Evolutionary conservation across 2,329 filamentous ascomycete genomes (phyloP).

Genomic region (Fusarium albidum): DNA sequence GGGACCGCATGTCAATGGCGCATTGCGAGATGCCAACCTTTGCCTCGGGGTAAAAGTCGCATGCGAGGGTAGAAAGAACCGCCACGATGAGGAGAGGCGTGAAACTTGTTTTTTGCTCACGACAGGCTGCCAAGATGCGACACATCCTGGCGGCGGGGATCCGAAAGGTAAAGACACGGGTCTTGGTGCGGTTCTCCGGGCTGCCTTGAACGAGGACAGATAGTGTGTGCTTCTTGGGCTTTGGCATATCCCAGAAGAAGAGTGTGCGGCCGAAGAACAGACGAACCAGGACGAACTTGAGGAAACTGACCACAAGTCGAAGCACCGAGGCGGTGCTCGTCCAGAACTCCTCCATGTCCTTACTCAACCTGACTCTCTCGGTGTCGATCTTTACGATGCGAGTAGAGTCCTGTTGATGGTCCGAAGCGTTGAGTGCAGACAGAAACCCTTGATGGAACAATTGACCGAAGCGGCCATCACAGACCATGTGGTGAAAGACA

Average conservation of each 20-base stretch:
- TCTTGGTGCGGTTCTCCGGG: conserved; percentile 13
- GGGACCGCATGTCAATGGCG: conserved; percentile 15
- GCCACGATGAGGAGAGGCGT: conserved; percentile 32
- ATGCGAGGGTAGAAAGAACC: conserved; percentile 21
- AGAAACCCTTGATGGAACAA: conserved; percentile 26
- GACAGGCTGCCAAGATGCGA: conserved; percentile 23
- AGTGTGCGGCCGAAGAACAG: conserved; percentile 12
- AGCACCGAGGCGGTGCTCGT: conserved; percentile 5
- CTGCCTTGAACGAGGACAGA: background rate
- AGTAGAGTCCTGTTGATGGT: background rate
- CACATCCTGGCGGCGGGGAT: conserved; percentile 22
- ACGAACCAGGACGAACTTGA: conserved; percentile 8
- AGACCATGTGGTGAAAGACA: conserved; percentile 29
- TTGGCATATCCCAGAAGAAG: conserved; percentile 8
- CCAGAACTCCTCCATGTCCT: conserved; percentile 12
- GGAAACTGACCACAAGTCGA: conserved; percentile 5
- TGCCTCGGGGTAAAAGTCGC: conserved; percentile 35
- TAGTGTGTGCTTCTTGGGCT: conserved; percentile 1
- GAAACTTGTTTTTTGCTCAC: conserved; percentile 29
- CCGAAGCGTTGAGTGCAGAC: conserved; percentile 9
- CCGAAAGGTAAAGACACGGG: conserved; percentile 10
- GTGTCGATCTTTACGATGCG: conserved; percentile 13
- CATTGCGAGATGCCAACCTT: conserved; percentile 25
- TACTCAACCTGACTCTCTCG: conserved; percentile 5
- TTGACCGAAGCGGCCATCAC: conserved; percentile 23